Conservation (phyloP, 2,329 filamentous ascomycete genomes). For the Pyrenochaeta sp. region DNA sequence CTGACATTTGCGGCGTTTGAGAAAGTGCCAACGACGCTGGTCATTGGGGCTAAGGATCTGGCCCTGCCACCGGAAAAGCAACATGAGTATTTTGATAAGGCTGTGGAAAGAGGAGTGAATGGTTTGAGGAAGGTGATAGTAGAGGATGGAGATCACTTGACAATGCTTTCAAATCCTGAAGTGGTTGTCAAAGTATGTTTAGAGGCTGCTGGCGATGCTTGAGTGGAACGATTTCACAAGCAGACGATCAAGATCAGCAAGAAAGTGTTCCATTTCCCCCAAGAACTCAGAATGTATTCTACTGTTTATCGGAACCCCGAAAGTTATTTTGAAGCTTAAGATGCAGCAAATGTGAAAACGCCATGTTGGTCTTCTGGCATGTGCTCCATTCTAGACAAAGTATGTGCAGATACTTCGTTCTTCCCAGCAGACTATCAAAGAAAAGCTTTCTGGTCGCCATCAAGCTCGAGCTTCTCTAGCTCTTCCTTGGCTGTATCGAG, state of each 20-base stretch:
- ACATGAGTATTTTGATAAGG: slow-evolving; percentile 6
- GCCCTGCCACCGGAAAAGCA: slow-evolving; percentile 7
- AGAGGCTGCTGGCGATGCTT: slow-evolving; percentile 5
- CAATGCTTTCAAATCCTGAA: slow-evolving; percentile 11
- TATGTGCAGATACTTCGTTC: too few species aligned
- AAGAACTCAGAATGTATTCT: too few species aligned
- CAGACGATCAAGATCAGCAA: too few species aligned
- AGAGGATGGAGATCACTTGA: slow-evolving; percentile 7
- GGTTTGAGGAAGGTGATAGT: slow-evolving; percentile 7
- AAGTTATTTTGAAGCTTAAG: too few species aligned
- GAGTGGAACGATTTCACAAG: too few species aligned
- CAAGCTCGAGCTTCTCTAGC: slow-evolving; percentile 17
- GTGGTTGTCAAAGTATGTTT: slow-evolving; percentile 8
- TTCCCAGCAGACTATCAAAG: too few species aligned
- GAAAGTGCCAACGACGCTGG: slow-evolving; percentile 7
- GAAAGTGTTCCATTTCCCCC: too few species aligned
- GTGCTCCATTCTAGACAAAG: too few species aligned
- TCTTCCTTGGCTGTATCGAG: slow-evolving; percentile 26
- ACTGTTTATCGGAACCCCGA: too few species aligned
- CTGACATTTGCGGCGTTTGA: slow-evolving; percentile 14
- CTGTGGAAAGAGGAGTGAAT: slow-evolving; percentile 1
- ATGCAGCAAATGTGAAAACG: too few species aligned
- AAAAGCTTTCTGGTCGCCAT: slow-evolving; percentile 10
- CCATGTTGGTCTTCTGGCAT: too few species aligned
- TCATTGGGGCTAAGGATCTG: slow-evolving; percentile 9